phyloP scores from a whole-genome alignment of 345 rosid genomes.

The Heritiera fomes region DNA sequence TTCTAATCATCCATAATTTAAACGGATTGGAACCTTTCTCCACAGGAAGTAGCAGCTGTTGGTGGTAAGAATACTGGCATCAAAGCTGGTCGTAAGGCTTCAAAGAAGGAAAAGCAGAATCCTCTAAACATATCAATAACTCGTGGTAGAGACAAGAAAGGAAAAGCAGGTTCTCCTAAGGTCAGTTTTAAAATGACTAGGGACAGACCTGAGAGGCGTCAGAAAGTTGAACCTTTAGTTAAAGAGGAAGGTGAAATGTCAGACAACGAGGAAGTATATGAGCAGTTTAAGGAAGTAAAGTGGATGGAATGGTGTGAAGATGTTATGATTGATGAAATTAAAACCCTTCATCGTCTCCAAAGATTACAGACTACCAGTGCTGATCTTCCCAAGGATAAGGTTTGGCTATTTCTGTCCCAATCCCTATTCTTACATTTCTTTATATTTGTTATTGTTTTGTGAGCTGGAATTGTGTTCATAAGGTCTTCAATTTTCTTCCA shows the following conservation, averaged over 20 bases:
- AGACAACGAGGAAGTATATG: constrained; percentile 86
- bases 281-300: constrained; percentile 96
- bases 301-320: constrained; percentile 99
- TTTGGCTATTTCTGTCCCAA: constrained; percentile 17
- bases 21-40: constrained; percentile 7
- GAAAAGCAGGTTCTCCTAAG: constrained; percentile 49
- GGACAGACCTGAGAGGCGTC: constrained; percentile 62
- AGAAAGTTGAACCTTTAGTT: constrained; percentile 64
- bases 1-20: not conserved
- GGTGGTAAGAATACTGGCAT: constrained; percentile 70
- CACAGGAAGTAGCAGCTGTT: constrained; percentile 78
- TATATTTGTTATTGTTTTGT: not conserved
- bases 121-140: constrained; percentile 43
- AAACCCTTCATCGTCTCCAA: constrained; percentile 79
- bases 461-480: not conserved
- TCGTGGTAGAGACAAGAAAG: constrained; percentile 53
- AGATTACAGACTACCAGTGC: constrained; percentile 92
- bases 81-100: constrained; percentile 66
- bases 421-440: not conserved
- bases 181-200: constrained; percentile 38
- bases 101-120: constrained; percentile 67
- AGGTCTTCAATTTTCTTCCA: constrained; percentile 28
- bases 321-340: constrained; percentile 76
- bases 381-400: constrained; percentile 97
- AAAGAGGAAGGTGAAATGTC: constrained; percentile 99